A percentile compares a stretch with the other conserved stretches of the same genome.
Evolutionary conservation across 2,329 filamentous ascomycete genomes (phyloP).

Genomic region (Cercospora brassicicola): DNA sequence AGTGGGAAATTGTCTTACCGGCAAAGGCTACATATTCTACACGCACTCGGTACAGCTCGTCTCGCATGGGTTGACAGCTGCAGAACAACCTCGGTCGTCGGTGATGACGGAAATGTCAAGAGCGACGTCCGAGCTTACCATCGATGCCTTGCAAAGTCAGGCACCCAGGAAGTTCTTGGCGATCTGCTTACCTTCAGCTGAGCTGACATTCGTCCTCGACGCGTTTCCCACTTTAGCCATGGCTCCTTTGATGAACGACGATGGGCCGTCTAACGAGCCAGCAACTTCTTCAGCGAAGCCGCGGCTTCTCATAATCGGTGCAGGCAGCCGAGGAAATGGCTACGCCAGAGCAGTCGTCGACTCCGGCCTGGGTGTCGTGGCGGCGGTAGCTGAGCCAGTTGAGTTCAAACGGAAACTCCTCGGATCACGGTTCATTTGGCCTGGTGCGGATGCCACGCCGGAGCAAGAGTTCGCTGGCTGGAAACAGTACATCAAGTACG

Average conservation of each 20-base stretch:
- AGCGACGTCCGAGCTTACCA: not conserved
- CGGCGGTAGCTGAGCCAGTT: constrained; percentile 78
- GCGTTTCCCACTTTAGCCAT: constrained; percentile 9
- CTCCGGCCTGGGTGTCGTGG: constrained; percentile 67
- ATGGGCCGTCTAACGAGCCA: not conserved
- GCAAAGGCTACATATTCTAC: constrained; percentile 7
- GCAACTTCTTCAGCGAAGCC: constrained; percentile 21
- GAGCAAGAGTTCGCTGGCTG: constrained; percentile 73
- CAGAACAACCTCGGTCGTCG: constrained; percentile 9
- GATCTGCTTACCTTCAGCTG: not conserved
- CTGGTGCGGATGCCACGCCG: constrained; percentile 48
- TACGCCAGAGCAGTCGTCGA: constrained; percentile 70
- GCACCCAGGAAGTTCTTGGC: not conserved
- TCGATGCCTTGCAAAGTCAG: not conserved
- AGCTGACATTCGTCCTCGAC: constrained; percentile 6
- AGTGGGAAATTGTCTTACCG: not conserved
- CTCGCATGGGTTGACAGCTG: constrained; percentile 1
- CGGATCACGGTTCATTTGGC: constrained; percentile 73
- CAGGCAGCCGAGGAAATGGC: constrained; percentile 72
- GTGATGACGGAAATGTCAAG: not conserved
- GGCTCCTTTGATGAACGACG: constrained; percentile 26
- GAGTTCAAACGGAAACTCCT: constrained; percentile 72
- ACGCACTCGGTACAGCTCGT: constrained; percentile 8
- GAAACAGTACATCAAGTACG: constrained; percentile 74
- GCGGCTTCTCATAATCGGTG: constrained; percentile 76